Evolutionary conservation across 1,284 basidiomycete genomes (phyloP).

Genomic region (Marasmius tenuissimus): DNA sequence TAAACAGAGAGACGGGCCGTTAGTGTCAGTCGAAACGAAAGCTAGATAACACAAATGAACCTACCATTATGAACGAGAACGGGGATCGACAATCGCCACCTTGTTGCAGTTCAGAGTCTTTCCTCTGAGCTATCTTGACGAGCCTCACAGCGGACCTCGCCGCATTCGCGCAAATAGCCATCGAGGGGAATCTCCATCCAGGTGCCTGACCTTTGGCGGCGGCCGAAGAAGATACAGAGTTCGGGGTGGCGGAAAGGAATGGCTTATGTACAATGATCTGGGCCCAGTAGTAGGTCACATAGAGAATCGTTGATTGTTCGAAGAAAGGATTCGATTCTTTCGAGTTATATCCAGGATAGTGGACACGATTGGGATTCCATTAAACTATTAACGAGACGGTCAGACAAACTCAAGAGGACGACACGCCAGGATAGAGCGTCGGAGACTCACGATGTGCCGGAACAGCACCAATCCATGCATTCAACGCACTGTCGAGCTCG

Average conservation of each 20-base stretch:
- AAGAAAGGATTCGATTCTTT: conserved; percentile 37
- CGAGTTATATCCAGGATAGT: conserved; percentile 11
- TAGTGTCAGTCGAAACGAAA: too few relatives aligned
- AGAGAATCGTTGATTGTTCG: conserved; percentile 45
- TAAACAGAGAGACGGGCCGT: too few relatives aligned
- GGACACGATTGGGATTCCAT: conserved; percentile 39
- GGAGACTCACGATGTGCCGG: conserved; percentile 7
- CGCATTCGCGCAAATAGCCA: conserved; percentile 55
- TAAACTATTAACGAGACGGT: conserved; percentile 22
- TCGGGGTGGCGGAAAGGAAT: conserved; percentile 22
- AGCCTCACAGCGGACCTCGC: conserved; percentile 20
- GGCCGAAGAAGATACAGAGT: neutral
- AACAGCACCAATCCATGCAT: conserved; percentile 9
- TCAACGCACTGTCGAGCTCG: conserved; percentile 9
- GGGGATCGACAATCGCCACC: too few relatives aligned
- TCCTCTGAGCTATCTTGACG: too few relatives aligned
- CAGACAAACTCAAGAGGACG: neutral
- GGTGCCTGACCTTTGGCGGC: conserved; percentile 30
- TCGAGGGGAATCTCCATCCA: conserved; percentile 33
- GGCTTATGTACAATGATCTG: conserved; percentile 52
- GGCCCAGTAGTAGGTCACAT: conserved; percentile 46
- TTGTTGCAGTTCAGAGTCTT: too few relatives aligned
- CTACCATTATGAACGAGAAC: too few relatives aligned
- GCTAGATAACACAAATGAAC: too few relatives aligned
- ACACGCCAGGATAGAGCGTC: too few relatives aligned